A percentile compares a stretch with the other conserved stretches of the same genome.
Evolutionary conservation across 2,329 filamentous ascomycete genomes (phyloP).

Genomic region (Gnomoniopsis sp.): DNA sequence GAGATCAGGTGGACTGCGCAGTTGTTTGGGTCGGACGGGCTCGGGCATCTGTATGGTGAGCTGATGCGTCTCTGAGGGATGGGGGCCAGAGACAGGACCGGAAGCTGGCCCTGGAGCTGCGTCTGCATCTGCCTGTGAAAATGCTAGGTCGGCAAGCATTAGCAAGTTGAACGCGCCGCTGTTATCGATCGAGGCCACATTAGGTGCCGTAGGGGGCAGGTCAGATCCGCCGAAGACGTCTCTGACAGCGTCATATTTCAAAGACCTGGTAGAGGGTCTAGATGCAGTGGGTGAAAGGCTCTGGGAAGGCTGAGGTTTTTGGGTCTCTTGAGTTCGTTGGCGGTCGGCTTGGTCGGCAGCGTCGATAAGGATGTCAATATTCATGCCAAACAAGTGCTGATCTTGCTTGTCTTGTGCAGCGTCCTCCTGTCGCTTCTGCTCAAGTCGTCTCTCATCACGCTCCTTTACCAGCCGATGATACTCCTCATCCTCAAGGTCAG

Average conservation of each 20-base stretch:
- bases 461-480: conserved; percentile 21
- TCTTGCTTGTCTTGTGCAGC: conserved; percentile 18
- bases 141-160: conserved; percentile 10
- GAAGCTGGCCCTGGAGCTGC: not conserved
- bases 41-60: conserved; percentile 17
- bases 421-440: conserved; percentile 23
- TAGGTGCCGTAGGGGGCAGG: conserved; percentile 22
- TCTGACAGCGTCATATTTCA: conserved; percentile 42
- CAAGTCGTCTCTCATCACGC: conserved; percentile 19
- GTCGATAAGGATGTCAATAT: conserved; percentile 23
- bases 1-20: conserved; percentile 16
- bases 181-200: conserved; percentile 10
- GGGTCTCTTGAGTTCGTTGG: conserved; percentile 13
- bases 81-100: not conserved
- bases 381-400: conserved; percentile 6
- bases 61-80: conserved; percentile 1
- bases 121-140: not conserved
- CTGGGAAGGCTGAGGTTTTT: conserved; percentile 5
- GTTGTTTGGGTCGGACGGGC: conserved; percentile 15
- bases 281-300: conserved; percentile 4
- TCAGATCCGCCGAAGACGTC: conserved; percentile 38
- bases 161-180: not conserved
- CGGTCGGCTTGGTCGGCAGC: conserved; percentile 11
- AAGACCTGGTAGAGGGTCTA: conserved; percentile 25
- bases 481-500: conserved; percentile 20